phyloP scores from a whole-genome alignment of 257 asterid species.

The Ehretia macrophylla region DNA sequence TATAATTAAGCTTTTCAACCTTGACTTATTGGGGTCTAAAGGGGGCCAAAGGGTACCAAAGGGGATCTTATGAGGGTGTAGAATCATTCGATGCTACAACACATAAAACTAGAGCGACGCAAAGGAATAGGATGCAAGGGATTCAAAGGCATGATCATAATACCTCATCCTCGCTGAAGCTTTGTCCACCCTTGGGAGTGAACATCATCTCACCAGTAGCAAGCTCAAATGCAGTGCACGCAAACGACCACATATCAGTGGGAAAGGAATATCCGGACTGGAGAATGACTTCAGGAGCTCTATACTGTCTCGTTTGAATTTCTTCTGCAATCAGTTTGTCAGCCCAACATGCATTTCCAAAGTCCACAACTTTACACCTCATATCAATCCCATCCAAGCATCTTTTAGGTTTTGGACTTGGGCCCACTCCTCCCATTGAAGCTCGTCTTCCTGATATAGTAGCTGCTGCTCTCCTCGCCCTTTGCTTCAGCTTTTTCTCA shows the following conservation, averaged over 20 bases:
- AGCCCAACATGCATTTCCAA: conserved; percentile 98
- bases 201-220: conserved; percentile 99
- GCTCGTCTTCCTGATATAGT: conserved; percentile 68
- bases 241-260: conserved; percentile 98
- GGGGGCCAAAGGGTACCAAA: too few species aligned
- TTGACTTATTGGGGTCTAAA: too few species aligned
- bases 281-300: conserved; percentile 96
- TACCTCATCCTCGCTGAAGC: conserved; percentile 97
- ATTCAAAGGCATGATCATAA: not conserved
- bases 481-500: conserved; percentile 84
- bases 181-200: conserved; percentile 84
- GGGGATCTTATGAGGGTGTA: too few species aligned
- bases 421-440: conserved; percentile 60
- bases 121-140: too few species aligned
- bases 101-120: too few species aligned
- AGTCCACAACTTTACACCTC: conserved; percentile 92
- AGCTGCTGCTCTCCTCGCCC: conserved; percentile 96
- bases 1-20: too few species aligned
- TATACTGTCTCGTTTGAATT: conserved; percentile 94
- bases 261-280: conserved; percentile 82
- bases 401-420: conserved; percentile 57
- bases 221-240: conserved; percentile 92
- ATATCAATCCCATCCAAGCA: conserved; percentile 77
- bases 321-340: conserved; percentile 78
- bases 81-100: too few species aligned